Conservation (phyloP, 73 alveolate genomes). For the Paramecium pentaurelia region DNA sequence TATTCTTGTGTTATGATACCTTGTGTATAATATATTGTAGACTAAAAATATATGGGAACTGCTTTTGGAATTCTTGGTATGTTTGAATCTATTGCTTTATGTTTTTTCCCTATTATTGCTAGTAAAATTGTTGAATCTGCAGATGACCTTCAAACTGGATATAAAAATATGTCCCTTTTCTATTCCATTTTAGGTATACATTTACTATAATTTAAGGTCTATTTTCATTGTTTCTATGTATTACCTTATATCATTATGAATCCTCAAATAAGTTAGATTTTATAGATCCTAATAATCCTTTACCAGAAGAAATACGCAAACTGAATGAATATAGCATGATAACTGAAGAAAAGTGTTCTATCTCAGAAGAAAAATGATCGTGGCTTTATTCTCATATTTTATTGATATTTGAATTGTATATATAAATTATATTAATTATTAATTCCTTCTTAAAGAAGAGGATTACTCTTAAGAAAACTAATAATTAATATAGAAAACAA, state of each 20-base stretch:
- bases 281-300: constrained; percentile 34
- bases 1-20: constrained; percentile 45
- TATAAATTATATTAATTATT: not conserved
- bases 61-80: constrained; percentile 46
- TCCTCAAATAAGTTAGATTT: constrained; percentile 20
- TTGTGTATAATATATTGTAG: constrained; percentile 15
- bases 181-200: not conserved
- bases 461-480: not conserved
- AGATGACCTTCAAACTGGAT: not conserved
- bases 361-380: not conserved
- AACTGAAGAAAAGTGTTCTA: constrained; percentile 8
- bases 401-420: not conserved
- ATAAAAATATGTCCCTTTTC: constrained; percentile 34
- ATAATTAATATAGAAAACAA: not conserved
- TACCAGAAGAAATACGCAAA: constrained; percentile 28
- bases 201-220: not conserved
- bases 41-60: constrained; percentile 41
- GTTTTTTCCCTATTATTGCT: not conserved
- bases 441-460: not conserved
- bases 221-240: not conserved
- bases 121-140: constrained; percentile 16
- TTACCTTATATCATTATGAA: not conserved
- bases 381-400: not conserved
- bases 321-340: constrained; percentile 24
- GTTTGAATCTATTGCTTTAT: constrained; percentile 11